Percentiles rank a stretch among this genome's conserved stretches.
These are phyloP conservation scores for Eucalyptus regnans DNA, from an alignment of 345 rosid genomes.

Conservation along the genomic window DNA sequence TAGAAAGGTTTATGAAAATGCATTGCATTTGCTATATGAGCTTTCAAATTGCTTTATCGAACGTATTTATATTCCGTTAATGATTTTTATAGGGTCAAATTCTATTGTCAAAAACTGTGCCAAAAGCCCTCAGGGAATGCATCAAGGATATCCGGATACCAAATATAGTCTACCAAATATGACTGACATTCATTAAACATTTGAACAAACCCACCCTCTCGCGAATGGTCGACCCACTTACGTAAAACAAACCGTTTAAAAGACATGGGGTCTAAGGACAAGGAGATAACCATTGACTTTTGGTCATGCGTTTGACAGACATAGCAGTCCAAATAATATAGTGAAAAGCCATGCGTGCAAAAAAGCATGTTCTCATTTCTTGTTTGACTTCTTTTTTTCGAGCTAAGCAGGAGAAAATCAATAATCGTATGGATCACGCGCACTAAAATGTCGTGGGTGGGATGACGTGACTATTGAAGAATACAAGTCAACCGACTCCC, in stretches of 20 bases:
- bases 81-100: neutral
- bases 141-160: neutral
- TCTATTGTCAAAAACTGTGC: neutral
- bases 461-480: neutral
- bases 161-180: neutral
- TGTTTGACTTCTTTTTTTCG: neutral
- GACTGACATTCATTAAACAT: neutral
- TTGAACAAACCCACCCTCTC: neutral
- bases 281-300: neutral
- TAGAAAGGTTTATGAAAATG: neutral
- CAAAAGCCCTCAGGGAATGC: neutral
- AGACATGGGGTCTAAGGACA: neutral
- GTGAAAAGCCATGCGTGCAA: neutral
- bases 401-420: neutral
- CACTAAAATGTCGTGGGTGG: neutral
- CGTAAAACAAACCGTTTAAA: neutral
- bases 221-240: neutral
- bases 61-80: neutral
- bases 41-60: neutral
- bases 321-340: neutral
- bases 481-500: neutral
- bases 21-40: neutral
- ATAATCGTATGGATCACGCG: neutral
- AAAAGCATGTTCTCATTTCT: neutral
- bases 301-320: neutral